A percentile compares a stretch with the other conserved stretches of the same genome.
Conservation (phyloP, 768 basidiomycete species). For the Boletus reticulatus region DNA sequence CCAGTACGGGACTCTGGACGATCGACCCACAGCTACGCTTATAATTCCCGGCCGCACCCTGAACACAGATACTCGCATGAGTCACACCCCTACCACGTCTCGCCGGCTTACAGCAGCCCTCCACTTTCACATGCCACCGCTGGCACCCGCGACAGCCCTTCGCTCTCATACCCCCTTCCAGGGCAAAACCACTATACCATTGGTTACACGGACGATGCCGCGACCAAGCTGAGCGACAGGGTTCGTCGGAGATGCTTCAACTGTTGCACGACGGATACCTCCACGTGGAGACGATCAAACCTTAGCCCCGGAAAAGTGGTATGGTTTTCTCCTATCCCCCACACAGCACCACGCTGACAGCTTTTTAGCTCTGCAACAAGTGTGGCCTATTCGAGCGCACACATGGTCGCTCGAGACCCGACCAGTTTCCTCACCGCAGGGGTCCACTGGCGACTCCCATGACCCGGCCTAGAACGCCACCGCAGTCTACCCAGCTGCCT, state of each 20-base stretch:
- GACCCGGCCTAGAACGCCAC: slow-evolving; percentile 47
- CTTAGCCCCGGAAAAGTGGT: slow-evolving; percentile 80
- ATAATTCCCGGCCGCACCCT: slow-evolving; percentile 25
- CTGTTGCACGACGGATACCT: slow-evolving; percentile 82
- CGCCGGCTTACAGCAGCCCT: slow-evolving; percentile 26
- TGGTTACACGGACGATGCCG: slow-evolving; percentile 71
- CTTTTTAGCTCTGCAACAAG: slow-evolving; percentile 49
- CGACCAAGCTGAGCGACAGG: slow-evolving; percentile 75
- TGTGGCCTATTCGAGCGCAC: slow-evolving; percentile 82
- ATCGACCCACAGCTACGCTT: slow-evolving; percentile 36
- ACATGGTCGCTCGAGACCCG: slow-evolving; percentile 73
- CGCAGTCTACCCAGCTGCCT: slow-evolving; percentile 42
- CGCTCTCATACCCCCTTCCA: slow-evolving; percentile 37
- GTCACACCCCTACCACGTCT: slow-evolving; percentile 30
- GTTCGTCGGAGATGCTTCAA: slow-evolving; percentile 80
- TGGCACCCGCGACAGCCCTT: slow-evolving; percentile 24
- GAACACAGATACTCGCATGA: slow-evolving; percentile 35
- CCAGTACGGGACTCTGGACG: slow-evolving; percentile 32
- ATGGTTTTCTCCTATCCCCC: slow-evolving; percentile 15
- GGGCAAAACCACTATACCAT: slow-evolving; percentile 39
- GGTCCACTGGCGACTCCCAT: slow-evolving; percentile 60
- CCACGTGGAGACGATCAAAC: slow-evolving; percentile 76
- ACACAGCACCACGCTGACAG: slow-evolving; percentile 5
- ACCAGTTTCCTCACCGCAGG: slow-evolving; percentile 79
- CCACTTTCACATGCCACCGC: slow-evolving; percentile 23